Conservation (phyloP, 768 basidiomycete genomes). For the Mycena polygramma region DNA sequence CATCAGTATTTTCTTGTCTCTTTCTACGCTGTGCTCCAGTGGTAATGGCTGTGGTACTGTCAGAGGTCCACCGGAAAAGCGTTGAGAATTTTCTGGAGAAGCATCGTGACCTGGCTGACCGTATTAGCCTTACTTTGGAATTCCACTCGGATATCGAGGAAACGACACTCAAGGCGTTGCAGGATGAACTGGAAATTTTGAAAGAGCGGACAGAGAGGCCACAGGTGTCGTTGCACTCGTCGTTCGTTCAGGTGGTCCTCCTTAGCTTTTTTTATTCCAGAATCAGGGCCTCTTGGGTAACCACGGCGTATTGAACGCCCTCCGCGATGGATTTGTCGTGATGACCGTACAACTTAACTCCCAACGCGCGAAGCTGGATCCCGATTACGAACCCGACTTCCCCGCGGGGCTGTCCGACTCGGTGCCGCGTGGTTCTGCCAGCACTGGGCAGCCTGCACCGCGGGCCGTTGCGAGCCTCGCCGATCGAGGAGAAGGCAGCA, state of each 20-base stretch:
- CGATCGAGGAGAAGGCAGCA: background rate
- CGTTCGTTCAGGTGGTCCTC: background rate
- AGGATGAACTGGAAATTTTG: slow-evolving; percentile 2
- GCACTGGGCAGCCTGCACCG: background rate
- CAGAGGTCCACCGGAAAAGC: background rate
- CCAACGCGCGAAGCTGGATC: slow-evolving; percentile 8
- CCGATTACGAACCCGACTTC: slow-evolving; percentile 13
- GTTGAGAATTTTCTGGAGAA: background rate
- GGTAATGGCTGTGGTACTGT: background rate
- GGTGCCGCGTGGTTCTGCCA: background rate
- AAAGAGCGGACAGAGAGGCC: background rate
- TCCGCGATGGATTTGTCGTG: slow-evolving; percentile 1
- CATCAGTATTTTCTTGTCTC: background rate
- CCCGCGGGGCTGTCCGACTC: slow-evolving; percentile 1
- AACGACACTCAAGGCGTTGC: background rate
- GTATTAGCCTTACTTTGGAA: slow-evolving; percentile 22
- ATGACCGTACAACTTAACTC: slow-evolving; percentile 8
- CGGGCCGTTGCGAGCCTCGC: slow-evolving; percentile 3
- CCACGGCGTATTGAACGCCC: background rate
- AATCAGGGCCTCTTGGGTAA: background rate
- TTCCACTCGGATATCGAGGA: slow-evolving; percentile 11
- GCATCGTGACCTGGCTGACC: slow-evolving; percentile 2
- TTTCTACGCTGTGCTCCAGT: background rate
- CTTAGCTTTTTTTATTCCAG: background rate
- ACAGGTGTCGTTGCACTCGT: slow-evolving; percentile 1